Conservation (phyloP, 2,329 filamentous ascomycete species). For the Lecanosticta acicola region DNA sequence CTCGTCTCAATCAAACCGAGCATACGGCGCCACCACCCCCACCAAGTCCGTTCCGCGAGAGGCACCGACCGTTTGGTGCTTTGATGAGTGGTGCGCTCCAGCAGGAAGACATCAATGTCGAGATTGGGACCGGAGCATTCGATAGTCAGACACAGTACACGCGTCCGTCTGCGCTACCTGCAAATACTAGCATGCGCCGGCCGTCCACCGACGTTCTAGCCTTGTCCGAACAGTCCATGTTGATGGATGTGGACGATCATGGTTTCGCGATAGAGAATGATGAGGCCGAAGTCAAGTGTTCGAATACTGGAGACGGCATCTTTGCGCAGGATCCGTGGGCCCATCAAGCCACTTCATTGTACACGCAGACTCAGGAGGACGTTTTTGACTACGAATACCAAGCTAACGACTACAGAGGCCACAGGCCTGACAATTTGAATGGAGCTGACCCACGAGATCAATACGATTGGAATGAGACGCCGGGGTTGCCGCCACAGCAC, state of each 20-base stretch:
- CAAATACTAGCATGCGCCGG: slow-evolving; percentile 20
- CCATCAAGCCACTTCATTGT: no score
- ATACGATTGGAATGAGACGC: no score
- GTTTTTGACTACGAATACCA: no score
- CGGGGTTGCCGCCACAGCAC: no score
- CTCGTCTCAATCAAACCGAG: not conserved
- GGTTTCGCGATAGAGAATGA: slow-evolving; percentile 11
- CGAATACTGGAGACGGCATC: no score
- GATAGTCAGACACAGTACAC: slow-evolving; percentile 25
- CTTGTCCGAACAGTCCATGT: slow-evolving; percentile 31
- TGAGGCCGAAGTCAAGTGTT: no score
- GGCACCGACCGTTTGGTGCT: slow-evolving; percentile 5
- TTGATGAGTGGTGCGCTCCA: slow-evolving; percentile 26
- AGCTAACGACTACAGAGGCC: no score
- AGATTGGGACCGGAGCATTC: slow-evolving; percentile 30
- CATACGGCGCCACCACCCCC: not conserved
- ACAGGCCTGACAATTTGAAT: no score
- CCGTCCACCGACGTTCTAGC: slow-evolving; percentile 22
- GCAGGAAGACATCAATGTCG: slow-evolving; percentile 24
- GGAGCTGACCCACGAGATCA: no score
- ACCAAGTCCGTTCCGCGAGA: slow-evolving; percentile 1
- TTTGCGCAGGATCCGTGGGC: no score
- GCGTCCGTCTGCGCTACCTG: slow-evolving; percentile 9
- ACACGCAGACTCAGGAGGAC: no score
- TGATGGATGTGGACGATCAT: slow-evolving; percentile 26